Percentiles rank a stretch among this genome's conserved stretches.
These are phyloP conservation scores for Biancaea sappan DNA, from an alignment of 306 rosid species.

Conservation along the genomic window DNA sequence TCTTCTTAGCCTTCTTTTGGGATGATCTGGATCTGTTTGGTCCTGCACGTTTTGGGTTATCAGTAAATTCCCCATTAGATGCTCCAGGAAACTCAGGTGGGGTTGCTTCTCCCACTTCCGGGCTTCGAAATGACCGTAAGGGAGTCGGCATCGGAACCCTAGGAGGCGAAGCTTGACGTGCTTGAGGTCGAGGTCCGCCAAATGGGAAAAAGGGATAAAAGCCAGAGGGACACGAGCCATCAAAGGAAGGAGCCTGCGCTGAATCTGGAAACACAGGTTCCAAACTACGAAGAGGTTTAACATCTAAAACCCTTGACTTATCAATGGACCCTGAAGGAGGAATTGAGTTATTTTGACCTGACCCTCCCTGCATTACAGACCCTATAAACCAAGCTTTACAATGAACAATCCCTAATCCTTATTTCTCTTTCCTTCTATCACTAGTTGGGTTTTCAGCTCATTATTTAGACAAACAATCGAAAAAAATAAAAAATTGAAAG, in stretches of 20 bases:
- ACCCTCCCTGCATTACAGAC: slow-evolving; percentile 53
- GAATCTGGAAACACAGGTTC: slow-evolving; percentile 52
- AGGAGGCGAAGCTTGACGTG: slow-evolving; percentile 18
- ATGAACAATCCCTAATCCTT: not conserved
- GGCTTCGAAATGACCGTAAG: slow-evolving; percentile 33
- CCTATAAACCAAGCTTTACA: slow-evolving; percentile 34
- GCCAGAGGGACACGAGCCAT: slow-evolving; percentile 45
- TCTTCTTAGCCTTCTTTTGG: slow-evolving; percentile 35
- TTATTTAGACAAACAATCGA: not conserved
- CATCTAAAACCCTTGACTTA: slow-evolving; percentile 59
- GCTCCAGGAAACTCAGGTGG: not conserved
- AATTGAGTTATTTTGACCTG: slow-evolving; percentile 45
- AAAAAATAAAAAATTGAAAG: slow-evolving; percentile 28
- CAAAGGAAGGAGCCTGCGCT: slow-evolving; percentile 39
- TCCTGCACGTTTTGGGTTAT: slow-evolving; percentile 21
- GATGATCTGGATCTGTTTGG: slow-evolving; percentile 25
- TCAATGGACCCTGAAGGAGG: slow-evolving; percentile 52
- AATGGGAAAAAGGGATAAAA: slow-evolving; percentile 63
- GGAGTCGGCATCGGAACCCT: slow-evolving; percentile 42
- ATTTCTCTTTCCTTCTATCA: slow-evolving; percentile 4
- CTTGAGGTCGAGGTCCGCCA: slow-evolving; percentile 49
- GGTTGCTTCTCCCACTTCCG: not conserved
- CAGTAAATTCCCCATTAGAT: slow-evolving; percentile 26
- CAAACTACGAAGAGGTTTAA: slow-evolving; percentile 65
- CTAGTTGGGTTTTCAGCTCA: not conserved